Base-by-base conservation (phyloP, 805 yeast species). In the Diddensiella caesifluorescens region DNA sequence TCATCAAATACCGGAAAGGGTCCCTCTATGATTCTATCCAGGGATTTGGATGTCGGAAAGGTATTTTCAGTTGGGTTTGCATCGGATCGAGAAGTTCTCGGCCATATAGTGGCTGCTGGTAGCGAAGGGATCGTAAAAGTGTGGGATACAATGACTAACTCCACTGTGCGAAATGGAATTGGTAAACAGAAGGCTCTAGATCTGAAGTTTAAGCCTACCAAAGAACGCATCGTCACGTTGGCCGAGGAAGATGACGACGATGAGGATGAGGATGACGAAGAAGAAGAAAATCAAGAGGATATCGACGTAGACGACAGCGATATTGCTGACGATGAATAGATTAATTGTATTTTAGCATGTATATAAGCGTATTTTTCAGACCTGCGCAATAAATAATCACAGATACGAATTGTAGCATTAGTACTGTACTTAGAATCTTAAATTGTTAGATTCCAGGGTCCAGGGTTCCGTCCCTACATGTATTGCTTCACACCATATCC, bases 21-120 rank as follows among this genome's bases (percentile, higher is more conserved):
- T 5, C 97, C 98, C 30, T 79, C 90, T 18, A 83, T 92, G 95
- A 82, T 88, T 4, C 68, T 88, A 47, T 79, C 90, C 29, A 78
- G 97, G 60, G 96, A 92, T 65, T 80, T 92, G 54, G 97, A 89
- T 51, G 84, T 88, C 41, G 98, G 98, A 47, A 88, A 87, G 59
- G 96, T 90, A 16, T 75, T 92, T 54, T 72, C 87, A 3, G 70
- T 85, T 7, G 66, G 83, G 6, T 92, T 88, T 70, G 92, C 95
- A 2, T 82, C 87, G 37, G 97, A 92, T 62, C 65, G 75, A 42
- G 95, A 85, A 63, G 84, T 83, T 35, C 78, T 88, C 2, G 97
- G 97, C 47, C 76, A 83, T 59, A 61, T 92, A 49, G 79, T 80
- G 16, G 74, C 87, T 47, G 97, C 96, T 53, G 98, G 98, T 56